Conservation (phyloP, 495 filamentous ascomycete genomes). For the Penicilliopsis zonata region DNA sequence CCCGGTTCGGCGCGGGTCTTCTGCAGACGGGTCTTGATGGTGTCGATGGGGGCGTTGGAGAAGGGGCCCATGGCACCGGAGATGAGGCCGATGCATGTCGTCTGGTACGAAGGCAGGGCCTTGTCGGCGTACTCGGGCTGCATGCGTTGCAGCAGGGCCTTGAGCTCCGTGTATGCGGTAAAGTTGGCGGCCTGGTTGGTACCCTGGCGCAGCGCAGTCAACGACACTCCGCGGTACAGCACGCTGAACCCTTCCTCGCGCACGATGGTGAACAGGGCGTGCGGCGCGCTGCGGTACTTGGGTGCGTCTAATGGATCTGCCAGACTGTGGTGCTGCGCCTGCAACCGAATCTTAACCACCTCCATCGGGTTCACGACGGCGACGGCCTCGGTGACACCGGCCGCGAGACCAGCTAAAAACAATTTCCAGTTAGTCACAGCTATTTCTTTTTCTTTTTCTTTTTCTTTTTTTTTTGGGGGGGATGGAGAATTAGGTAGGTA, state of each 20-base stretch:
- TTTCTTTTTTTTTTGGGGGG: too few species aligned
- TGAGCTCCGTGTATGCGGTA: constrained; percentile 93
- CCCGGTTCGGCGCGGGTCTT: constrained; percentile 75
- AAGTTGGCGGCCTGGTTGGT: constrained; percentile 99
- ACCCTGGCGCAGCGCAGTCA: constrained; percentile 88
- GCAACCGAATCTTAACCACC: constrained; percentile 94
- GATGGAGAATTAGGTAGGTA: too few species aligned
- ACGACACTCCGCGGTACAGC: constrained; percentile 82
- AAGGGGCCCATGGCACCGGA: constrained; percentile 91
- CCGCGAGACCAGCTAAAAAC: constrained; percentile 66
- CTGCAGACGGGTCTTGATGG: constrained; percentile 95
- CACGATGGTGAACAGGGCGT: constrained; percentile 86
- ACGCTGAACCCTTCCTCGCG: constrained; percentile 80
- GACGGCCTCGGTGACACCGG: constrained; percentile 93
- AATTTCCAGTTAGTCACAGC: background rate
- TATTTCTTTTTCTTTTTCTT: too few species aligned
- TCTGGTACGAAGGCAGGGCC: constrained; percentile 78
- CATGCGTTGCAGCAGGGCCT: constrained; percentile 55
- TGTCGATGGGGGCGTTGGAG: constrained; percentile 95
- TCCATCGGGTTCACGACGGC: constrained; percentile 97
- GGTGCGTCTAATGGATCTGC: constrained; percentile 82
- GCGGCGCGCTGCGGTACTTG: constrained; percentile 95
- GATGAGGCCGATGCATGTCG: constrained; percentile 79
- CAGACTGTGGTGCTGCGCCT: constrained; percentile 94
- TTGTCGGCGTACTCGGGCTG: constrained; percentile 49